These are phyloP conservation scores for Pseudozyma pruni DNA, from an alignment of 1,284 basidiomycete species.

Conservation along the genomic window DNA sequence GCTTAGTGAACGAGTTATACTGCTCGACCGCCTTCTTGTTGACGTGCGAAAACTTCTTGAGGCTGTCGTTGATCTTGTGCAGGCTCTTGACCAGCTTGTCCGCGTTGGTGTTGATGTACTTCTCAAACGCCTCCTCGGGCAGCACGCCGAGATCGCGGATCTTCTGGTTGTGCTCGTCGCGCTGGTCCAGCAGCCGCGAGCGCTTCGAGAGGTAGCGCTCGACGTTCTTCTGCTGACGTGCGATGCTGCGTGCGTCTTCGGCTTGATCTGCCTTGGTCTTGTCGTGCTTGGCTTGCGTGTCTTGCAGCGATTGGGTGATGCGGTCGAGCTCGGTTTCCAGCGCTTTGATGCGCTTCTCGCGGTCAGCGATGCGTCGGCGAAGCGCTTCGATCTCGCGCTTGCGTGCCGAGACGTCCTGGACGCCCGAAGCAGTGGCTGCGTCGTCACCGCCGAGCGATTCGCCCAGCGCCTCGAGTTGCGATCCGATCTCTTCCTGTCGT, in stretches of 20 bases:
- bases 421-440: conserved; percentile 77
- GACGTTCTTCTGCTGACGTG: conserved; percentile 90
- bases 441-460: conserved; percentile 74
- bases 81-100: conserved; percentile 91
- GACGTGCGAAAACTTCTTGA: conserved; percentile 96
- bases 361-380: conserved; percentile 72
- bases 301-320: conserved; percentile 76
- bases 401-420: conserved; percentile 76
- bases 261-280: conserved; percentile 81
- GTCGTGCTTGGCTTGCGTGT: conserved; percentile 77
- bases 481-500: conserved; percentile 79
- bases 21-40: conserved; percentile 99
- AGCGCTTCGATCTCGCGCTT: conserved; percentile 39
- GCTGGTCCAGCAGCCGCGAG: conserved; percentile 82
- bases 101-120: conserved; percentile 82
- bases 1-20: conserved; percentile 96
- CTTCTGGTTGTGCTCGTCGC: conserved; percentile 91
- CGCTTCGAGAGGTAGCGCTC: conserved; percentile 93
- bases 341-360: conserved; percentile 43
- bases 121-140: conserved; percentile 96
- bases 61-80: conserved; percentile 86
- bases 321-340: conserved; percentile 73
- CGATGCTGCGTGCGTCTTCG: conserved; percentile 85
- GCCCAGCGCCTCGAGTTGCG: conserved; percentile 80
- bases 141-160: conserved; percentile 95